Evolutionary conservation across 2,329 filamentous ascomycete genomes (phyloP).

Genomic region (Zymoseptoria ardabiliae): DNA sequence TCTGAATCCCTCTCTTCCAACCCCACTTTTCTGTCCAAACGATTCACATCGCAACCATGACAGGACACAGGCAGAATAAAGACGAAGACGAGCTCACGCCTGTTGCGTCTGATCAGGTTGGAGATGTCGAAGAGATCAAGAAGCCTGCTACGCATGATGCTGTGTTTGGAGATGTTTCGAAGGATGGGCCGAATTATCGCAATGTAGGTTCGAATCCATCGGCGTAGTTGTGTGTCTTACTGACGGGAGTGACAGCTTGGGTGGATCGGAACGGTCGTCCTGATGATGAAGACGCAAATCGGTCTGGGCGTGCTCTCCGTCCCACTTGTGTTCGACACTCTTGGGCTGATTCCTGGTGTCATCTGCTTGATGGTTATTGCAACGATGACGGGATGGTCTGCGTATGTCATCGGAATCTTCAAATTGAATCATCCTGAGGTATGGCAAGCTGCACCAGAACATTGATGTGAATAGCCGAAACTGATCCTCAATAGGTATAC

Average conservation of each 20-base stretch:
- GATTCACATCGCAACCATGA: not conserved
- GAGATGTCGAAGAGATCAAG: slow-evolving; percentile 9
- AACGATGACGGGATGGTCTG: slow-evolving; percentile 41
- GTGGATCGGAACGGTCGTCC: slow-evolving; percentile 35
- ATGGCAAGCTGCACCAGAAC: not conserved
- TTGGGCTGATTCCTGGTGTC: slow-evolving; percentile 43
- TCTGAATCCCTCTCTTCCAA: not conserved
- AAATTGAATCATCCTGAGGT: slow-evolving; percentile 44
- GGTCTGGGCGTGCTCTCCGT: slow-evolving; percentile 42
- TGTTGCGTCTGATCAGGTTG: slow-evolving; percentile 9
- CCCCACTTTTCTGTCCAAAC: not conserved
- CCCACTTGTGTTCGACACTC: slow-evolving; percentile 36
- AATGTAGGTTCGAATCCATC: slow-evolving; percentile 17
- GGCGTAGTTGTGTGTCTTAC: not conserved
- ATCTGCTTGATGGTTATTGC: slow-evolving; percentile 35
- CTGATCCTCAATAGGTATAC: slow-evolving; percentile 34
- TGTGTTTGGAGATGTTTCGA: slow-evolving; percentile 13
- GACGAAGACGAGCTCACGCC: slow-evolving; percentile 8
- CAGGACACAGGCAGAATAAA: not conserved
- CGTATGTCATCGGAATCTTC: slow-evolving; percentile 43
- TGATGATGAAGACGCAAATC: slow-evolving; percentile 41
- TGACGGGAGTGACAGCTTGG: slow-evolving; percentile 26
- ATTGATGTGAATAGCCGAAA: not conserved
- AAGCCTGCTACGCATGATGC: slow-evolving; percentile 8
- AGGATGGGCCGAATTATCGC: slow-evolving; percentile 15